Evolutionary conservation across 2,329 filamentous ascomycete genomes (phyloP).

Genomic region (Cephalotrichum gorgonifer): DNA sequence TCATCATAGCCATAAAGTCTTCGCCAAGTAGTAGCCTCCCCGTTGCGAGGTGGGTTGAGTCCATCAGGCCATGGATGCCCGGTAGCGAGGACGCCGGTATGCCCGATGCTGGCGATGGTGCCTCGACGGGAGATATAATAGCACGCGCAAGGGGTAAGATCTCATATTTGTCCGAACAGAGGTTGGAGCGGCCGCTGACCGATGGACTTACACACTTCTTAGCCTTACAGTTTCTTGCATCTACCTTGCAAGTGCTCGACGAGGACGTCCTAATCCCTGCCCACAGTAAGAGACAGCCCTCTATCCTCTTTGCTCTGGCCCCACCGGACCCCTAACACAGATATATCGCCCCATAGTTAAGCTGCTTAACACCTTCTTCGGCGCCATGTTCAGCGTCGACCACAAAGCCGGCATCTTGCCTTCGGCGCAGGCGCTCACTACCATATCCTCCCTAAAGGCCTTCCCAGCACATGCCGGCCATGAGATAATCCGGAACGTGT

Average conservation of each 20-base stretch:
- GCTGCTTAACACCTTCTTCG: conserved; percentile 42
- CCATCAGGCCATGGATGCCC: conserved; percentile 44
- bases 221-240: conserved; percentile 48
- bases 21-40: conserved; percentile 31
- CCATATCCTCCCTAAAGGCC: conserved; percentile 36
- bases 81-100: conserved; percentile 22
- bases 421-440: conserved; percentile 39
- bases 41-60: conserved; percentile 44
- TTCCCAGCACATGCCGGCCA: conserved; percentile 38
- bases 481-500: conserved; percentile 38
- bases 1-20: conserved; percentile 24
- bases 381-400: conserved; percentile 47
- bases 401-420: conserved; percentile 48
- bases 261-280: conserved; percentile 34
- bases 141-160: conserved; percentile 38
- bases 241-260: conserved; percentile 38
- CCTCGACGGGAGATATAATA: conserved; percentile 38
- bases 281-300: conserved; percentile 26
- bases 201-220: conserved; percentile 5
- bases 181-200: background rate
- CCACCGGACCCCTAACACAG: background rate
- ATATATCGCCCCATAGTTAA: conserved; percentile 21
- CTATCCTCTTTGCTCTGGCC: background rate
- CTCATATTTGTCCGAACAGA: background rate
- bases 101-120: conserved; percentile 26